Conservation (phyloP, 2,329 filamentous ascomycete species). For the Aspergillus ochraceoroseus region DNA sequence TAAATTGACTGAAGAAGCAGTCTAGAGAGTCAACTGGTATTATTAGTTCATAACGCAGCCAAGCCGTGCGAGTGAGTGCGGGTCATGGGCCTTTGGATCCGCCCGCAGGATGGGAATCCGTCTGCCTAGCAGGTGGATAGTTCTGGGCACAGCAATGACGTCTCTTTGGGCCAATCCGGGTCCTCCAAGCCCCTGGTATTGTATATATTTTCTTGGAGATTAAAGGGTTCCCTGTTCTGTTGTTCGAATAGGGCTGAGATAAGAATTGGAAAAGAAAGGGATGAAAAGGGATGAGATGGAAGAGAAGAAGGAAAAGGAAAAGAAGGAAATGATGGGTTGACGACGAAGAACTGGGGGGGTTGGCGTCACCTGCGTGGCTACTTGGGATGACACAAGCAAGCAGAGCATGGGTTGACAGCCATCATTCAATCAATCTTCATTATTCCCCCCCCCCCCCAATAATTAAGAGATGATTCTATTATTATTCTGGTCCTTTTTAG, state of each 20-base stretch:
- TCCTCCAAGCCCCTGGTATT: constrained; percentile 2
- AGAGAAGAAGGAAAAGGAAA: constrained; percentile 1
- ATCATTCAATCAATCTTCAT: too few species aligned
- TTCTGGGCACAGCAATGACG: constrained; percentile 18
- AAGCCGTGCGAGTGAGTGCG: constrained; percentile 6
- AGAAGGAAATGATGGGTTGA: background rate
- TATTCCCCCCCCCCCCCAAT: too few species aligned
- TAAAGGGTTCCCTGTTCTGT: too few species aligned
- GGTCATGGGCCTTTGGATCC: constrained; percentile 6
- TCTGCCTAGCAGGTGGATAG: constrained; percentile 29
- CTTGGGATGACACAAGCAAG: background rate
- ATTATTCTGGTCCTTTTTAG: too few species aligned
- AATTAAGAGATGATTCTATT: too few species aligned
- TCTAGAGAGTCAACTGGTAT: constrained; percentile 4
- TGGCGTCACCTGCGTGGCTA: background rate
- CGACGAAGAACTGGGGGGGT: background rate
- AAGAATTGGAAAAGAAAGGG: background rate
- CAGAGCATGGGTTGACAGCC: too few species aligned
- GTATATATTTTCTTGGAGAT: background rate
- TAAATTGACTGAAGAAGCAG: constrained; percentile 6
- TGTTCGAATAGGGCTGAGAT: too few species aligned
- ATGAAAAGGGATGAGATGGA: background rate
- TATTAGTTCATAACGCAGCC: constrained; percentile 3
- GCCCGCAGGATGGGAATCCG: constrained; percentile 23
- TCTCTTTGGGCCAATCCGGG: constrained; percentile 20